Evolutionary conservation across 2,329 filamentous ascomycete species (phyloP), one percentile per base, ranked within the genome.

Genomic region (Colletotrichum spaethianum): DNA sequence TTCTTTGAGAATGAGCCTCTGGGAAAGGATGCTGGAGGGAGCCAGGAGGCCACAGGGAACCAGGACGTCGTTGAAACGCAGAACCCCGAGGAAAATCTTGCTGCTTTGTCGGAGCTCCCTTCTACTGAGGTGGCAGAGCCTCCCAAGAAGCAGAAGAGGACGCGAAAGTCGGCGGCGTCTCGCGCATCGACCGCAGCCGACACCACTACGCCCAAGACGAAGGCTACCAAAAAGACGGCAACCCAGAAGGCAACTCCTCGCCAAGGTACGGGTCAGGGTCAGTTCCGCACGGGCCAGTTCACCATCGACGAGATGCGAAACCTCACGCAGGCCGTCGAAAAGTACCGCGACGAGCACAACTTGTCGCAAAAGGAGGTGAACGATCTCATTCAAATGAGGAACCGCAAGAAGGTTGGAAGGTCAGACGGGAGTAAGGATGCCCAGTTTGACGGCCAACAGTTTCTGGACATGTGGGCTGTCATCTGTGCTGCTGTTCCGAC

Each of bases 401-500:
- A 64, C 18, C 26, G 46, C 20, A 40, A 28, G 65, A 60, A 78
- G 63, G 59, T 68, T 63, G 60, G 78, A 71, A 73, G 82, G 52
- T 77, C 79, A 9, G 77, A 79, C 5, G 80, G 80, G 70, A 80
- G 78, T 42, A 83, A 80, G 7, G 56, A 66, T 74, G 33, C 66
- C 69, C 53, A 71, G 68, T 36, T 80, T 2, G 79, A 80, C 6
- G 80, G 82, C 36, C 77, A 82, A 18, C 70, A 77, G 5, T 79
- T 85, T 68, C 77, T 78, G 7, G 81, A 85, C 14, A 82, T 92
- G 11, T 91, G 89, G 89, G 77, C 80, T 20, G 76, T 76, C 3
- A 80, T 91, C n/a, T 81, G 82, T 55, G 81, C 83, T 3, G 83
- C 83, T 11, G 87, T 87, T 68, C 87, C 88, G 0, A 80, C 86